phyloP scores from a whole-genome alignment of 495 filamentous ascomycete species.

The Aspergillus saccharolyticus region DNA sequence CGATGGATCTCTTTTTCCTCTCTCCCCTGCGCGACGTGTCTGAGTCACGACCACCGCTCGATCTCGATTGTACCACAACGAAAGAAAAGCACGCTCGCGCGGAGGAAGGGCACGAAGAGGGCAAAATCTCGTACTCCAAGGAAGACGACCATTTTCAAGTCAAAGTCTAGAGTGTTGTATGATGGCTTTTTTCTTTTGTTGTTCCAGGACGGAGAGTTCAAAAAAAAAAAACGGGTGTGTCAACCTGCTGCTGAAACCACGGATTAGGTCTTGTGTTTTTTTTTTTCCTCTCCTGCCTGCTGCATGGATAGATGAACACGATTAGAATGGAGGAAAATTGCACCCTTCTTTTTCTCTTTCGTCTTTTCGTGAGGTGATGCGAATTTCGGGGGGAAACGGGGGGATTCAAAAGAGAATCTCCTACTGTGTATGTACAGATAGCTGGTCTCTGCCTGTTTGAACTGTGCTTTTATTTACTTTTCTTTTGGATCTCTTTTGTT shows the following conservation, averaged over 20 bases:
- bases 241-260: neutral
- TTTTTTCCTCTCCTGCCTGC: too few species aligned
- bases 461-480: constrained; percentile 34
- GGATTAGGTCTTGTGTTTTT: neutral
- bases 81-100: neutral
- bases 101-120: neutral
- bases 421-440: constrained; percentile 49
- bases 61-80: neutral
- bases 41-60: neutral
- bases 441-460: constrained; percentile 42
- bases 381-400: constrained; percentile 12
- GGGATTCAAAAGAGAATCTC: constrained; percentile 1
- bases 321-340: neutral
- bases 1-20: constrained; percentile 11
- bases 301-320: neutral
- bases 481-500: constrained; percentile 25
- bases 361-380: constrained; percentile 12
- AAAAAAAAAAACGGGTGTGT: neutral
- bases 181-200: neutral
- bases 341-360: constrained; percentile 11
- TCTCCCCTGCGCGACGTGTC: neutral
- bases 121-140: neutral
- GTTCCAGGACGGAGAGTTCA: too few species aligned
- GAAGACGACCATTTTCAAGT: neutral
- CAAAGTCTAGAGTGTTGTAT: neutral